Conservation (phyloP, 768 basidiomycete species). For the Tulasnella sp. region DNA sequence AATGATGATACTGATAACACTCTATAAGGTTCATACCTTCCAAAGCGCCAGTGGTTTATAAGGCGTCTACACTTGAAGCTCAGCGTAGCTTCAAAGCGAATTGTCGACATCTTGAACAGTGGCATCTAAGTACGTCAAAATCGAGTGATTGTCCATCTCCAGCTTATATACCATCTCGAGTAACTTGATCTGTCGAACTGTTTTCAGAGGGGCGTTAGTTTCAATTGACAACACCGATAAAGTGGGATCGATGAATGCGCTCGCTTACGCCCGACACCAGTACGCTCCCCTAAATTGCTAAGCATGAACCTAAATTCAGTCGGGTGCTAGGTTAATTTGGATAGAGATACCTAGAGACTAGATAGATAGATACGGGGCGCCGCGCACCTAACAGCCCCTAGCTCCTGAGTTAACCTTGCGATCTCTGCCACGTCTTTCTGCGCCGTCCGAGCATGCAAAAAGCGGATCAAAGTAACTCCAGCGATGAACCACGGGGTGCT, state of each 20-base stretch:
- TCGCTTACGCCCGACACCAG: not conserved
- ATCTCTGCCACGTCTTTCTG: not conserved
- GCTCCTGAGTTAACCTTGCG: not conserved
- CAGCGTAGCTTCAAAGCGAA: too few species aligned
- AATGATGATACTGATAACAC: too few species aligned
- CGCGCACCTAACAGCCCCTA: not conserved
- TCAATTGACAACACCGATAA: too few species aligned
- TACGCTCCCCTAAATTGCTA: conserved; percentile 7
- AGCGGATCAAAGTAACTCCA: conserved; percentile 6
- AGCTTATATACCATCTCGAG: not conserved
- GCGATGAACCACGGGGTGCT: conserved; percentile 16
- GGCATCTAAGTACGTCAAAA: too few species aligned
- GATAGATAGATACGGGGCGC: not conserved
- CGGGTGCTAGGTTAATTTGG: not conserved
- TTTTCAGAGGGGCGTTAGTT: not conserved
- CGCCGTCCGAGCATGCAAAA: not conserved
- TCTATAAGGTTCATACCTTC: too few species aligned
- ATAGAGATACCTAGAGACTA: not conserved
- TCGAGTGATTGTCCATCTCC: not conserved
- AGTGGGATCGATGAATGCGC: not conserved
- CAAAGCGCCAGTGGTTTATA: too few species aligned
- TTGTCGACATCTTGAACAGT: too few species aligned
- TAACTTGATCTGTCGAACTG: conserved; percentile 8
- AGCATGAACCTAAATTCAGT: conserved; percentile 3
- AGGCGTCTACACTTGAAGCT: too few species aligned